Percentiles rank a stretch among this genome's conserved stretches.
phyloP scores from a whole-genome alignment of 768 basidiomycete genomes.

The Auricularia sp. region DNA sequence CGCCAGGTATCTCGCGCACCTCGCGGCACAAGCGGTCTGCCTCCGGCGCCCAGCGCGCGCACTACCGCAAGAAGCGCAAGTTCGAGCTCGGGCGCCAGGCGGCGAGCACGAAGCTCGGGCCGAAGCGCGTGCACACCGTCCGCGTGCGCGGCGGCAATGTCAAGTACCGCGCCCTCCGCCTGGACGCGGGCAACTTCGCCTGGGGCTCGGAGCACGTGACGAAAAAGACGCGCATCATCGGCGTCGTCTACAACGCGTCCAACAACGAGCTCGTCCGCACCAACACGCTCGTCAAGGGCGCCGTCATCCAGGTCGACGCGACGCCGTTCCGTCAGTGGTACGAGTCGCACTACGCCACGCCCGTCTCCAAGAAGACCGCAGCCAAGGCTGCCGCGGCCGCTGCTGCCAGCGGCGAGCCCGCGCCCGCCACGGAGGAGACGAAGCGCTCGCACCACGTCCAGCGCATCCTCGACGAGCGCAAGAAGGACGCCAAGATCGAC shows the following conservation, averaged over 20 bases:
- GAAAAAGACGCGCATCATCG: conserved; percentile 90
- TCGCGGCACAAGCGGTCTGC: conserved; percentile 96
- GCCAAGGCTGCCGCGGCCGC: conserved; percentile 44
- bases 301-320: conserved; percentile 95
- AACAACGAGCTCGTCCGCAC: conserved; percentile 99
- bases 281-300: conserved; percentile 95
- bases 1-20: conserved; percentile 86
- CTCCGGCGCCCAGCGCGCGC: conserved; percentile 83
- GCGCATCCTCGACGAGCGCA: conserved; percentile 78
- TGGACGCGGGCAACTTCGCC: conserved; percentile 95
- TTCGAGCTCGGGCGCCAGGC: conserved; percentile 99
- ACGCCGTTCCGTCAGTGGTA: conserved; percentile 99
- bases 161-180: conserved; percentile 93
- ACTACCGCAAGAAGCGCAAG: conserved; percentile 99
- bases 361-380: conserved; percentile 76
- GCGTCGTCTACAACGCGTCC: conserved; percentile 97
- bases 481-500: conserved; percentile 94
- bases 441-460: conserved; percentile 88
- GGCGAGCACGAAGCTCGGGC: conserved; percentile 92
- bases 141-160: conserved; percentile 91
- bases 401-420: conserved; percentile 29
- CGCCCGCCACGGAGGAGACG: conserved; percentile 39
- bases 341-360: conserved; percentile 92
- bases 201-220: conserved; percentile 95
- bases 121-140: conserved; percentile 91